phyloP scores from a whole-genome alignment of 1,139 yeast species.

The Pichia sp. region DNA sequence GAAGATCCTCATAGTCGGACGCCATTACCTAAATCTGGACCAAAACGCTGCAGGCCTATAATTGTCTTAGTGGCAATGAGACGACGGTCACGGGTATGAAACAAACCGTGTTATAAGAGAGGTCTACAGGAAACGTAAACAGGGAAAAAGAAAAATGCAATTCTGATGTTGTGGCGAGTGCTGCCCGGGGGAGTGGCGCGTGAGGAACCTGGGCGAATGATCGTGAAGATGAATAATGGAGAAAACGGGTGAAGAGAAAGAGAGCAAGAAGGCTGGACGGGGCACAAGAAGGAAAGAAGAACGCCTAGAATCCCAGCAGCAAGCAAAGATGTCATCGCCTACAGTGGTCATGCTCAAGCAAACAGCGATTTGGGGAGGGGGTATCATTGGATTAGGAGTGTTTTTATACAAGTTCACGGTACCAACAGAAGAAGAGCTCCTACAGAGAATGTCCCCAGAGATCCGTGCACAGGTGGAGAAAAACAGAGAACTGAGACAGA shows the following conservation, averaged over 20 bases:
- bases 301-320: neutral
- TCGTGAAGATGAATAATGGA: neutral
- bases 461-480: constrained; percentile 70
- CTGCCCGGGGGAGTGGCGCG: neutral
- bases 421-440: constrained; percentile 78
- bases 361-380: constrained; percentile 44
- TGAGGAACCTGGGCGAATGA: neutral
- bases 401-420: constrained; percentile 65
- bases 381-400: constrained; percentile 65
- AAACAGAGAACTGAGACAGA: constrained; percentile 57
- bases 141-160: neutral
- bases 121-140: neutral
- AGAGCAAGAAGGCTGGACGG: neutral
- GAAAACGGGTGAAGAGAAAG: neutral
- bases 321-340: constrained; percentile 14
- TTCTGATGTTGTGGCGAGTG: neutral
- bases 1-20: constrained; percentile 10
- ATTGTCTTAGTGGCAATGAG: neutral
- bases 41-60: neutral
- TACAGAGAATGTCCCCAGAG: constrained; percentile 77
- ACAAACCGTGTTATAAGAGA: neutral
- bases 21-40: neutral
- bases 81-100: neutral
- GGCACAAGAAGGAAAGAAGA: neutral
- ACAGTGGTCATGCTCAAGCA: constrained; percentile 24